These are phyloP conservation scores for Arabidopsis hybrid DNA, from an alignment of 441 rosid species.

Conservation along the genomic window DNA sequence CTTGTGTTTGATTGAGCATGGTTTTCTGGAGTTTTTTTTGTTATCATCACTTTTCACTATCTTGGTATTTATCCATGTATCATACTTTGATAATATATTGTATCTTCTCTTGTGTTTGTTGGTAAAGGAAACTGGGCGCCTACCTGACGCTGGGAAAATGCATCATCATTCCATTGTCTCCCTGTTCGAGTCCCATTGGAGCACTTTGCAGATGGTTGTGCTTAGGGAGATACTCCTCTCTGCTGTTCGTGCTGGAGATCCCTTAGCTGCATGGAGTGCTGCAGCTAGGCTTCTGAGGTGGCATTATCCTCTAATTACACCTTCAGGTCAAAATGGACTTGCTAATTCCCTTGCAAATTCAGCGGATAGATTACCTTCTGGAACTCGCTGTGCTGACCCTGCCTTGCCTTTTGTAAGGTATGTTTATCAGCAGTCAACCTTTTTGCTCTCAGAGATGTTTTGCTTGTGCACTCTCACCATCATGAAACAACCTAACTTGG, in stretches of 20 bases:
- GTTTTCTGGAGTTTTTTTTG: neutral
- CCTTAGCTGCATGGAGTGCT: conserved; percentile 98
- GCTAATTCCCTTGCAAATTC: conserved; percentile 89
- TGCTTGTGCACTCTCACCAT: conserved; percentile 13
- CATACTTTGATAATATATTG: conserved; percentile 24
- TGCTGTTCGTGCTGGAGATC: conserved; percentile 98
- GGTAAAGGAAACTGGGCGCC: conserved; percentile 65
- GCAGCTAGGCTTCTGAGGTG: conserved; percentile 96
- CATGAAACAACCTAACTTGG: conserved; percentile 25
- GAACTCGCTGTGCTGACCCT: conserved; percentile 97
- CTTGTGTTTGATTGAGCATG: conserved; percentile 26
- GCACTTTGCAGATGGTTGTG: conserved; percentile 99
- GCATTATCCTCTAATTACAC: conserved; percentile 95
- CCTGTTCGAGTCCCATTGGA: conserved; percentile 95
- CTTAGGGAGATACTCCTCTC: conserved; percentile 95
- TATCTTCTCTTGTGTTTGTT: conserved; percentile 20
- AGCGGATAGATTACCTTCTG: conserved; percentile 89
- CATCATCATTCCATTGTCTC: conserved; percentile 87
- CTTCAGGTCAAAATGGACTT: conserved; percentile 97
- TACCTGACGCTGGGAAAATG: conserved; percentile 75
- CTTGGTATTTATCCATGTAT: conserved; percentile 21
- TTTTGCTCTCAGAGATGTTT: conserved; percentile 22
- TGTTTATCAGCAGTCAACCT: conserved; percentile 26
- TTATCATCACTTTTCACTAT: conserved; percentile 6
- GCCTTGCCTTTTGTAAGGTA: conserved; percentile 97